A percentile compares a stretch with the other conserved stretches of the same genome.
phyloP scores from a whole-genome alignment of 2,329 filamentous ascomycete species.

The Colletotrichum sp. region DNA sequence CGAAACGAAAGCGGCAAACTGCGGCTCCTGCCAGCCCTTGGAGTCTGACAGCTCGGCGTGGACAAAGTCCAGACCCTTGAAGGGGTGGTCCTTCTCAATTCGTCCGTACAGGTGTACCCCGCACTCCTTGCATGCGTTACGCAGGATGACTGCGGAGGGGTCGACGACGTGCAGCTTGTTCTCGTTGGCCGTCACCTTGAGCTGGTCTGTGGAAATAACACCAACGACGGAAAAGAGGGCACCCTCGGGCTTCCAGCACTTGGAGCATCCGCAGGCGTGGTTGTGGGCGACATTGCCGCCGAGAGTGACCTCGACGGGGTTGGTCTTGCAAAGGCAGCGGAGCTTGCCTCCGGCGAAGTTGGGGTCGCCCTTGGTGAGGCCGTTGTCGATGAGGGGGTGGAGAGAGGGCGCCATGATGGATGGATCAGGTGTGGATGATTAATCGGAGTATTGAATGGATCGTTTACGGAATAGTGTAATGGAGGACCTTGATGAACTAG shows the following conservation, averaged over 20 bases:
- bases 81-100: constrained; percentile 68
- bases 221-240: constrained; percentile 69
- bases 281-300: constrained; percentile 67
- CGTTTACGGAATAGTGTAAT: not conserved
- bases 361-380: constrained; percentile 59
- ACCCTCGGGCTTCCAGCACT: constrained; percentile 73
- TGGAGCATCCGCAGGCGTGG: constrained; percentile 74
- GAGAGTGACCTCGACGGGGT: constrained; percentile 64
- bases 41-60: constrained; percentile 65
- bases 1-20: constrained; percentile 72
- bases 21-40: constrained; percentile 74
- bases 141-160: constrained; percentile 60
- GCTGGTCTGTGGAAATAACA: constrained; percentile 60
- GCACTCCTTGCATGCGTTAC: constrained; percentile 65
- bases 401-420: constrained; percentile 47
- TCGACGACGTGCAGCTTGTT: constrained; percentile 65
- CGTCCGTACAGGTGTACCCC: constrained; percentile 68
- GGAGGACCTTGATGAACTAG: constrained; percentile 1
- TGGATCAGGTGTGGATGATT: not conserved
- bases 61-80: constrained; percentile 74
- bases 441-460: not conserved
- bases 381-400: constrained; percentile 68
- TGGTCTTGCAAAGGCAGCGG: constrained; percentile 61
- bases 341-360: constrained; percentile 66
- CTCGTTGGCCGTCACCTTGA: constrained; percentile 62